Base-by-base conservation (phyloP, 179 eudicot genomes). In the Sideroxylon spinosum region DNA sequence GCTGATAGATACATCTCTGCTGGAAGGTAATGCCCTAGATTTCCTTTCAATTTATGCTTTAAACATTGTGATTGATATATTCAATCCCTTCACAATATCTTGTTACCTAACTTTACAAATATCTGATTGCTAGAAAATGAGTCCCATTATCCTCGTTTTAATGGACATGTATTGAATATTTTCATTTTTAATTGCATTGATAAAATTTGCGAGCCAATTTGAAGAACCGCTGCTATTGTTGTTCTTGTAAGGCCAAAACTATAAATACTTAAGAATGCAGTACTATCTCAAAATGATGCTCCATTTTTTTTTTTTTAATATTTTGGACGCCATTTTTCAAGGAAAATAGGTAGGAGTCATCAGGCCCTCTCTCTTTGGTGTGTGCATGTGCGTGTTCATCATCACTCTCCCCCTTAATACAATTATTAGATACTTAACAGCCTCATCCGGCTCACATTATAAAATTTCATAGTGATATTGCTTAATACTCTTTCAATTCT, bases 1-100 rank as follows among this genome's bases (percentile, higher is more conserved):
- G 90, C 88, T 66, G 97, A 93, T 85, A 78, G 95, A 88, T 93
- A 91, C 82, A 88, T 91, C 0, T 93, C 97, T 80, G 97, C 95
- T 67, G 97, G 97, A 71, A 93, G 97, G 97, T 93, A 85, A 73
- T 72, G 10, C 62, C 62, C 62, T 52, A 53, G 75, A 72, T 44
- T 53, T 55, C 62, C 62, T 53, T 52, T 17, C 55, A 23, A 25
- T 26, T 46, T 52, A 53, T 52, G 23, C 59, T 72, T 10, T 16
- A 20, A 7, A 26, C 23, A 52, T 68, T 68, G 57, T 50, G 74
- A 28, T 8, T 52, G 62, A 52, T 14, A 3, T 57, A 52, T 52
- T 12, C 46, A 7, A 7, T 52, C 46, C 9, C 48, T 11, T 8
- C n/a, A 71, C 74, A 50, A 5, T 25, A 22, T 7, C 17, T 6